Conservation (phyloP, 805 yeast species). For the Schizosaccharomyces octosporus region DNA sequence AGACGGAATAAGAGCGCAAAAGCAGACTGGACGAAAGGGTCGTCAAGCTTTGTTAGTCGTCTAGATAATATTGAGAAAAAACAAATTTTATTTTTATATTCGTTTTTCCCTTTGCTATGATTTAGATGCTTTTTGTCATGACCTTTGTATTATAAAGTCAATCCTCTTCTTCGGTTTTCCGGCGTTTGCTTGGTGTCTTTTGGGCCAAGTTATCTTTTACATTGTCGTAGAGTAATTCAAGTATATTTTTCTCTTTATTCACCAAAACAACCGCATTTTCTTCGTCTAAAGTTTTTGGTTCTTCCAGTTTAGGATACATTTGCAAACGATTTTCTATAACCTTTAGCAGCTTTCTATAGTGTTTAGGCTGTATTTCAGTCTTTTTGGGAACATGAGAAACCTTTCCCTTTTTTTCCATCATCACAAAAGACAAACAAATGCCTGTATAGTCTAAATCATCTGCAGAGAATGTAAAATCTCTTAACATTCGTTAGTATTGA, state of each 20-base stretch:
- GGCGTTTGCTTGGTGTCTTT: not conserved
- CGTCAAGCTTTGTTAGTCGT: too few species aligned
- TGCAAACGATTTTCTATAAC: not conserved
- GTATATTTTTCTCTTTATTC: not conserved
- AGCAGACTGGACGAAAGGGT: too few species aligned
- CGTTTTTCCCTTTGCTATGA: not conserved
- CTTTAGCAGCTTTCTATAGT: not conserved
- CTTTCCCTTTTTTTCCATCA: not conserved
- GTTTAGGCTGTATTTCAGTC: not conserved
- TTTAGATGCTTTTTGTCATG: not conserved
- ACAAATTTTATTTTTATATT: not conserved
- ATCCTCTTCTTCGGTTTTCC: not conserved
- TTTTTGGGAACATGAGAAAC: not conserved
- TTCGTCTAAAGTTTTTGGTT: not conserved
- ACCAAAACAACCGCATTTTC: not conserved
- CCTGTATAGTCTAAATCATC: not conserved
- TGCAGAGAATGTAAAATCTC: not conserved
- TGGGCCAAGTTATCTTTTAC: not conserved
- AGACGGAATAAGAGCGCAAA: too few species aligned
- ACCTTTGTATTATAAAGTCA: not conserved
- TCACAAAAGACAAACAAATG: not conserved
- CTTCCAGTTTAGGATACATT: not conserved
- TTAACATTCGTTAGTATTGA: not conserved
- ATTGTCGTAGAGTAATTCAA: not conserved
- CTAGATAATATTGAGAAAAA: too few species aligned